phyloP scores from a whole-genome alignment of 164 flowering plant species.

The Annona squamosa region DNA sequence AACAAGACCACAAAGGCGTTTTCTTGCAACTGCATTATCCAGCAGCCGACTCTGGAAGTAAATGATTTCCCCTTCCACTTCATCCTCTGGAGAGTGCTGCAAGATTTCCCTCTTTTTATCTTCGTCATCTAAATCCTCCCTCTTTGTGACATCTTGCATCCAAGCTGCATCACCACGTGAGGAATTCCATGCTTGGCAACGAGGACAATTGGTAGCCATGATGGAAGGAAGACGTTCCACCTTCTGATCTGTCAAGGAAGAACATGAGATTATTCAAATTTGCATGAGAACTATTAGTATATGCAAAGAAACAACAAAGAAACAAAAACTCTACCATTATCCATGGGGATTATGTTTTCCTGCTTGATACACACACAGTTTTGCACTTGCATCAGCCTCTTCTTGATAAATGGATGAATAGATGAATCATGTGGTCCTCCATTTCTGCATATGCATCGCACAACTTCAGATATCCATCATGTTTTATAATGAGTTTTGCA shows the following conservation, averaged over 20 bases:
- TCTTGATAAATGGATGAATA: conserved; percentile 46
- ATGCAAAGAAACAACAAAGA: conserved; percentile 1
- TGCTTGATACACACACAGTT: conserved; percentile 15
- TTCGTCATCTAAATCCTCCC: conserved; percentile 35
- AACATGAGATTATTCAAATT: background rate
- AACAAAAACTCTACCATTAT: conserved; percentile 28
- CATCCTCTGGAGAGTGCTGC: conserved; percentile 66
- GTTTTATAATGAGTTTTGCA: background rate
- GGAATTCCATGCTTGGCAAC: conserved; percentile 19
- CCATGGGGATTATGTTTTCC: conserved; percentile 7
- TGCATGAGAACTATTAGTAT: background rate
- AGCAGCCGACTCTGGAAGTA: conserved; percentile 68
- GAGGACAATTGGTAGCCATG: conserved; percentile 24
- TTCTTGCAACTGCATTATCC: conserved; percentile 44
- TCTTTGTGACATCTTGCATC: conserved; percentile 18
- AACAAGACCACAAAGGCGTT: conserved; percentile 45
- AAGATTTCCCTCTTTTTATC: conserved; percentile 42
- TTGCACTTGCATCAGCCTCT: conserved; percentile 36
- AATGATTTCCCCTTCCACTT: conserved; percentile 83
- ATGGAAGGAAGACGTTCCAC: conserved; percentile 16
- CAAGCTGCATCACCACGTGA: conserved; percentile 14
- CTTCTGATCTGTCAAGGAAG: conserved; percentile 28
- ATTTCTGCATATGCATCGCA: conserved; percentile 26
- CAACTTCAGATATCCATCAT: background rate
- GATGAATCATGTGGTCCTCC: conserved; percentile 21